Conservation (phyloP, 2,329 filamentous ascomycete genomes). For the Diaporthe sp. region DNA sequence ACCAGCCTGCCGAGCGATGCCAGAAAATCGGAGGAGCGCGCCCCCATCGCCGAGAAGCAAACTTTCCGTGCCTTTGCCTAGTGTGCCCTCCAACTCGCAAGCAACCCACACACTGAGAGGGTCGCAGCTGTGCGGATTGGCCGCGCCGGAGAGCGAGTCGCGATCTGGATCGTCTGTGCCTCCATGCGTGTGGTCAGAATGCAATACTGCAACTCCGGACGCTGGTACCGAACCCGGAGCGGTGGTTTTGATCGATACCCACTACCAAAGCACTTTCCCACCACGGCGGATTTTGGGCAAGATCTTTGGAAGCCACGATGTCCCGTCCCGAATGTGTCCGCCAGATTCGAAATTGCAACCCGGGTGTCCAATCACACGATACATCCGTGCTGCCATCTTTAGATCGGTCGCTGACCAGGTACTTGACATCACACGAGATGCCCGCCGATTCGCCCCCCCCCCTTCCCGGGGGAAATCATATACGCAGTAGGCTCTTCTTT, state of each 20-base stretch:
- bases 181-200: background rate
- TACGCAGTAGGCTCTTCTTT: background rate
- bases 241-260: slow-evolving; percentile 30
- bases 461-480: background rate
- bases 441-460: background rate
- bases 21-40: background rate
- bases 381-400: slow-evolving; percentile 1
- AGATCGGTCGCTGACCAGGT: background rate
- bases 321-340: slow-evolving; percentile 7
- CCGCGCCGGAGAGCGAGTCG: slow-evolving; percentile 20
- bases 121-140: background rate
- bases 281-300: slow-evolving; percentile 22
- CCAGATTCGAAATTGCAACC: slow-evolving; percentile 2
- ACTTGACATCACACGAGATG: slow-evolving; percentile 10
- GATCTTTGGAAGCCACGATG: slow-evolving; percentile 30
- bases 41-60: slow-evolving; percentile 14
- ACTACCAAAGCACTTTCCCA: background rate
- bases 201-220: slow-evolving; percentile 1
- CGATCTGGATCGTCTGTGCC: background rate
- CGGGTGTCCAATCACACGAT: background rate
- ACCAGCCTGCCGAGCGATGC: background rate
- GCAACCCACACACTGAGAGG: background rate
- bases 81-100: slow-evolving; percentile 7
- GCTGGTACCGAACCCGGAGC: slow-evolving; percentile 30
- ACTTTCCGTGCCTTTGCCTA: slow-evolving; percentile 24